Base-by-base conservation (phyloP, 352 stramenopile species). In the Thalassiosira hispida region DNA sequence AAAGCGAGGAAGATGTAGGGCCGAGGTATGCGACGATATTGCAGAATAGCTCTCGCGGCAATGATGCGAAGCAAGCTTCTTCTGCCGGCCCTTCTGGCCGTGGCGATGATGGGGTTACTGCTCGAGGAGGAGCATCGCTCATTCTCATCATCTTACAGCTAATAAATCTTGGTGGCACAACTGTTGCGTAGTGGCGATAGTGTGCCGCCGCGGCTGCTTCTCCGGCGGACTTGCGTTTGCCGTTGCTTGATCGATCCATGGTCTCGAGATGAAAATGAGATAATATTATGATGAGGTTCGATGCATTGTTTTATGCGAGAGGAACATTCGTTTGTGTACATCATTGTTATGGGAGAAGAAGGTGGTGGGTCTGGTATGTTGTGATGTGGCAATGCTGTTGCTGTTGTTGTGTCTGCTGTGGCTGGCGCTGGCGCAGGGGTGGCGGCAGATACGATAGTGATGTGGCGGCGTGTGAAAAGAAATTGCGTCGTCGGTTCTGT, bases 1-100 rank as follows among this genome's bases (percentile, higher is more conserved):
- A 73, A 7, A 79, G 71, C 5, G 71, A 79, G 14, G 60, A 52
- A 16, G 71, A 79, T 38, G 71, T 79, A 20, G 71, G 71, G 14
- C 71, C 71, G 4, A 79, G 52, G 60, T 63, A 79, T 5, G 61
- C 38, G 18, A 79, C 18, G 16, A 79, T 56, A 35, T 61, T 68
- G 44, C 52, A 79, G 38, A 79, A 73, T 6, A 79, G 35, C 38
- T 79, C 71, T 62, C 38, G 16, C 1, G 71, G 71, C 6, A 79
- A 61, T 22, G 33, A 40, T 6, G 35, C 49, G 33, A 73, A 71
- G 27, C 60, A 79, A 25, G 71, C 61, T 38, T 60, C 55, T 29
- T 8, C 53, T 11, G 7, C 18, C 6, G 23, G n/a, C 4, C 20
- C 44, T 31, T 25, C 63, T 22, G 12, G 14, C 7, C 9, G 20